Evolutionary conservation across 306 rosid genomes (phyloP), one percentile per base, ranked within the genome.

Genomic region (Lathyrus sativus): DNA sequence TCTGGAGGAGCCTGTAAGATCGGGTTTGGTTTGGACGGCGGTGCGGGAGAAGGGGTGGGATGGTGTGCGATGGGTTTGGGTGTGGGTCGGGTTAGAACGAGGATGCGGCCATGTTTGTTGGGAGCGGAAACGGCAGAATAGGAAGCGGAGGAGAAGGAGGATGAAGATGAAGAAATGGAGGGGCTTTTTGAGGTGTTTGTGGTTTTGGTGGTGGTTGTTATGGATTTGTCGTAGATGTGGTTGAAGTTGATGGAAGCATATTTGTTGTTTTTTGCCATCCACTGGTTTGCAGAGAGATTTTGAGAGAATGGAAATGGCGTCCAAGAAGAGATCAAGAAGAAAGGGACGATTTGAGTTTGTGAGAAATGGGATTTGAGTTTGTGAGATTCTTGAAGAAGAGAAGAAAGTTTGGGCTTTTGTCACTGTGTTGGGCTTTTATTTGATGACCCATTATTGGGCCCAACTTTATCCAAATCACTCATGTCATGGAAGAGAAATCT

Each of bases 201-300:
- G 75, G 42, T 12, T 43, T 29, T 26, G n/a, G 61, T 68, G 62
- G 74, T 7, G 63, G 66, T 61, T 55, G 72, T 61, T 51, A 28
- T 78, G 74, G 31, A 49, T 81, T 87, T 89, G 0, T 87, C 91
- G 82, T 89, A 78, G 83, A 89, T 72, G 81, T 85, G 88, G 77
- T 89, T 89, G 91, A 85, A 89, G 83, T 89, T 89, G 35, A 89
- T 82, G 46, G 91, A 74, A 49, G 88, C 68, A 69, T 81, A 89
- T 70, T 87, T 89, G 76, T 86, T 89, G 73, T 87, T 87, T 77
- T 87, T 87, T 83, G 93, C 96, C 96, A 89, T 89, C 87, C 87
- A 86, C 87, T 80, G 51, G 80, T 39, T 65, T 56, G 38, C 38
- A 62, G 31, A n/a, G 45, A 68, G 11, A 67, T 26, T 35, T 35